Conservation (phyloP, 2,329 filamentous ascomycete genomes). For the Aspergillus terreus region DNA sequence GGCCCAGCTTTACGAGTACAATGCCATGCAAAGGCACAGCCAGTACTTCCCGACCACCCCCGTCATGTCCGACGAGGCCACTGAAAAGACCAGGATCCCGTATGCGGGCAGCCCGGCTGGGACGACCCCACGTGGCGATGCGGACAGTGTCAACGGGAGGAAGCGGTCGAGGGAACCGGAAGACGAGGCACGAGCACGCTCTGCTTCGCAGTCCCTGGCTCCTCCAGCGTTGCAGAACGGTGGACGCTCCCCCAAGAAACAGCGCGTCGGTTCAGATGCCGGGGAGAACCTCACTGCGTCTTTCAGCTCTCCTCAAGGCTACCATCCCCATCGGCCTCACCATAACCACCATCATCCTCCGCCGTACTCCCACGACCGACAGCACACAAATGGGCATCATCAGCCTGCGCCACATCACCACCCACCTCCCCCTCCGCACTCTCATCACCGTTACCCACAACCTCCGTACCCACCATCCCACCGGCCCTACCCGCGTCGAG, state of each 20-base stretch:
- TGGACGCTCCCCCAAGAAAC: conserved; percentile 36
- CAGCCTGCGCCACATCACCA: conserved; percentile 7
- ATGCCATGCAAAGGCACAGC: conserved; percentile 40
- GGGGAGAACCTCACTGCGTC: conserved; percentile 9
- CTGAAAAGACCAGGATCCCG: conserved; percentile 36
- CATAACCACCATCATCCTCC: conserved; percentile 3
- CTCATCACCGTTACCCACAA: conserved; percentile 16
- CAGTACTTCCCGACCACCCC: conserved; percentile 41
- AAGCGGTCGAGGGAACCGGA: conserved; percentile 41
- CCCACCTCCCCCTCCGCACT: conserved; percentile 7
- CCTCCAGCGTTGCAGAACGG: conserved; percentile 19
- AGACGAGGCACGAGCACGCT: conserved; percentile 9
- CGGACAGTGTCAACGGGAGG: conserved; percentile 26
- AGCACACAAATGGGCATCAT: conserved; percentile 15
- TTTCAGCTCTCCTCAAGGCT: conserved; percentile 3
- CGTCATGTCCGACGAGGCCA: conserved; percentile 29
- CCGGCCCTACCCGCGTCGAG: conserved; percentile 14
- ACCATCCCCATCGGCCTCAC: not conserved
- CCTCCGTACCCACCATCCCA: conserved; percentile 18
- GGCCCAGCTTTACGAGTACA: conserved; percentile 52
- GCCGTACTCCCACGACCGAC: conserved; percentile 11
- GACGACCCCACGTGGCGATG: conserved; percentile 5
- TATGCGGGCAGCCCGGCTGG: conserved; percentile 26
- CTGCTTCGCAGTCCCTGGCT: conserved; percentile 9
- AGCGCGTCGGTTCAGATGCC: conserved; percentile 27